phyloP scores from a whole-genome alignment of 345 rosid genomes.

The Rubroshorea leprosula region DNA sequence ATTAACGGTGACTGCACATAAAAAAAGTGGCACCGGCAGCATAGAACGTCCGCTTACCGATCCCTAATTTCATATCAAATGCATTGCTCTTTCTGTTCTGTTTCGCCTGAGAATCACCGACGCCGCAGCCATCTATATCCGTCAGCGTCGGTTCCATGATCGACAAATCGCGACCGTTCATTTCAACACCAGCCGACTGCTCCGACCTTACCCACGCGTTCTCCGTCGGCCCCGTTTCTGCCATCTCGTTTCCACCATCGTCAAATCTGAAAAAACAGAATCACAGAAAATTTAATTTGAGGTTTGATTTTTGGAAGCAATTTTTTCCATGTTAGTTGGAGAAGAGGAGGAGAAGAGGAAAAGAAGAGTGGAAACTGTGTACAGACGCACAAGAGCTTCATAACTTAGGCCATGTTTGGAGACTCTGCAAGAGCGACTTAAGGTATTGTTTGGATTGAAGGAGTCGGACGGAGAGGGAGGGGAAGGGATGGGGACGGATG shows the following conservation, averaged over 20 bases:
- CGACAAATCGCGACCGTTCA: conserved; percentile 16
- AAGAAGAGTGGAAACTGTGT: background rate
- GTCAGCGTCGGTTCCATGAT: conserved; percentile 17
- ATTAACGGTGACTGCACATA: conserved; percentile 77
- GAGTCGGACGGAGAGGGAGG: background rate
- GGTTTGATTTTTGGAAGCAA: too few relatives aligned
- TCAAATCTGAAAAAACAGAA: background rate
- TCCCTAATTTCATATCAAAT: conserved; percentile 44
- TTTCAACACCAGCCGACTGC: conserved; percentile 7
- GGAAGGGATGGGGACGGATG: too few relatives aligned
- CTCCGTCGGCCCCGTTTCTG: conserved; percentile 6
- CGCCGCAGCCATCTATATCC: conserved; percentile 18
- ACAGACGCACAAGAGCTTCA: conserved; percentile 1
- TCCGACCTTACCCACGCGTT: conserved; percentile 27
- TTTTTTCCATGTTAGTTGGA: conserved; percentile 29
- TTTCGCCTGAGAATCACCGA: conserved; percentile 17
- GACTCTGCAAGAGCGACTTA: background rate
- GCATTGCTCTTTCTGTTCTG: conserved; percentile 15
- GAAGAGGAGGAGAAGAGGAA: conserved; percentile 3
- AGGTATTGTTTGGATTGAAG: background rate
- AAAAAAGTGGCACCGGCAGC: conserved; percentile 95
- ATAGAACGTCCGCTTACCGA: conserved; percentile 65
- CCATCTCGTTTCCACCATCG: conserved; percentile 29
- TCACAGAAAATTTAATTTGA: background rate
- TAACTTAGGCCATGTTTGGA: conserved; percentile 22